Percentiles rank a stretch among this genome's conserved stretches.
Conservation (phyloP, 1,139 yeast species). For the Eremothecium gossypii region DNA sequence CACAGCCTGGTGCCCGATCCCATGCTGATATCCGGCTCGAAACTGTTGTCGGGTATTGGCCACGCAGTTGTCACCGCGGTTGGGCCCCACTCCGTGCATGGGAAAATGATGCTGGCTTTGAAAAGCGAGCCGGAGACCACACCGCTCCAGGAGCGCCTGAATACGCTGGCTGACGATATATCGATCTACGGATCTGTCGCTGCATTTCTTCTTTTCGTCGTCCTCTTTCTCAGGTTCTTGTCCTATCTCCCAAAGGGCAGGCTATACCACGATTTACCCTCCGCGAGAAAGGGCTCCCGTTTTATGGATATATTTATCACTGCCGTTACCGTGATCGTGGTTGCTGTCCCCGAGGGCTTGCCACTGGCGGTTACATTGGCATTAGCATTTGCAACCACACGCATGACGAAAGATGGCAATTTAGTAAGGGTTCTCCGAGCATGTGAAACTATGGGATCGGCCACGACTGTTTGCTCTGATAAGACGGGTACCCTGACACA, state of each 20-base stretch:
- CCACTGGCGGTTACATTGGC: slow-evolving; percentile 96
- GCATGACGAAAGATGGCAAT: slow-evolving; percentile 96
- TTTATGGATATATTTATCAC: slow-evolving; percentile 83
- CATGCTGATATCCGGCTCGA: slow-evolving; percentile 84
- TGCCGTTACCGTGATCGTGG: slow-evolving; percentile 86
- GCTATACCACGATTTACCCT: slow-evolving; percentile 34
- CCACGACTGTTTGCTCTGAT: slow-evolving; percentile 94
- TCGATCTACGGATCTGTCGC: slow-evolving; percentile 88
- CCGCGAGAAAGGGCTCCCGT: slow-evolving; percentile 74
- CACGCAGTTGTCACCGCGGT: slow-evolving; percentile 81
- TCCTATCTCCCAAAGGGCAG: slow-evolving; percentile 54
- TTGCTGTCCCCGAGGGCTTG: slow-evolving; percentile 97
- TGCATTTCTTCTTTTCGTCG: slow-evolving; percentile 67
- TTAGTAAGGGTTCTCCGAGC: slow-evolving; percentile 87
- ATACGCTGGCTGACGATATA: slow-evolving; percentile 80
- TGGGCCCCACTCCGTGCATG: slow-evolving; percentile 82
- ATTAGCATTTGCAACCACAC: slow-evolving; percentile 91
- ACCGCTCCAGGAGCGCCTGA: slow-evolving; percentile 78
- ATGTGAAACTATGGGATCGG: slow-evolving; percentile 99
- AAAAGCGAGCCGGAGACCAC: slow-evolving; percentile 71
- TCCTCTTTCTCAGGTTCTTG: slow-evolving; percentile 68
- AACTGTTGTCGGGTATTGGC: slow-evolving; percentile 79
- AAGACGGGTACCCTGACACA: slow-evolving; percentile 95
- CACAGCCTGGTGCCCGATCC: slow-evolving; percentile 49
- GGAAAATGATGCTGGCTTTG: slow-evolving; percentile 79